Conservation (phyloP, 2,329 filamentous ascomycete genomes). For the Aspergillus hortae region DNA sequence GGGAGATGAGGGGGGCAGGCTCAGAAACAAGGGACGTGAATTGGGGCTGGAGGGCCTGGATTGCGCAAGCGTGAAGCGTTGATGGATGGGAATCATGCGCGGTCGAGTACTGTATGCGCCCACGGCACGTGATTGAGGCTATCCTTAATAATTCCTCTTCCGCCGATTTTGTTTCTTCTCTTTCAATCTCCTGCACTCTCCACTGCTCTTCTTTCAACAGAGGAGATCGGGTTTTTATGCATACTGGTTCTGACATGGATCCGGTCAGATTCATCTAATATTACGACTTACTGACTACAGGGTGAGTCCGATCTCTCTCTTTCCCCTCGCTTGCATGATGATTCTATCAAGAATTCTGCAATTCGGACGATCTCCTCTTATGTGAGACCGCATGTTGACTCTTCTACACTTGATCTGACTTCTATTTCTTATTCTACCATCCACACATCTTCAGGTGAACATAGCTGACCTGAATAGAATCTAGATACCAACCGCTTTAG, state of each 20-base stretch:
- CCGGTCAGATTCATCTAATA: not conserved
- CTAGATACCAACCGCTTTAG: not conserved
- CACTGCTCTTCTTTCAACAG: conserved; percentile 3
- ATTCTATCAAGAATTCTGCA: conserved; percentile 45
- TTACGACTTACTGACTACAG: no score
- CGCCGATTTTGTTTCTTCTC: not conserved
- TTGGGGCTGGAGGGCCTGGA: not conserved
- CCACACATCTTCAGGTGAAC: conserved; percentile 2
- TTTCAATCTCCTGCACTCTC: not conserved
- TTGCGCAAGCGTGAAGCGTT: no score
- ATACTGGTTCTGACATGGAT: not conserved
- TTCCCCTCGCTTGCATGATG: conserved; percentile 26
- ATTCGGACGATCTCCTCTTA: conserved; percentile 41
- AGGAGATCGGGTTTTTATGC: not conserved
- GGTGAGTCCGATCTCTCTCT: conserved; percentile 8
- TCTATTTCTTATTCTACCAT: conserved; percentile 5
- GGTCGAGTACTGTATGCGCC: conserved; percentile 18
- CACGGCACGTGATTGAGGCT: conserved; percentile 18
- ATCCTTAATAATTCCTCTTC: not conserved
- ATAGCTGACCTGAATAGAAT: conserved; percentile 13
- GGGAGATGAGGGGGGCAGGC: not conserved
- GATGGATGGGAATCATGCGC: no score
- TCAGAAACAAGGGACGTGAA: not conserved
- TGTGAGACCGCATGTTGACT: conserved; percentile 45
- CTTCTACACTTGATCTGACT: conserved; percentile 47